Conservation (phyloP, 1,284 basidiomycete species). For the Sutorius eximius region DNA sequence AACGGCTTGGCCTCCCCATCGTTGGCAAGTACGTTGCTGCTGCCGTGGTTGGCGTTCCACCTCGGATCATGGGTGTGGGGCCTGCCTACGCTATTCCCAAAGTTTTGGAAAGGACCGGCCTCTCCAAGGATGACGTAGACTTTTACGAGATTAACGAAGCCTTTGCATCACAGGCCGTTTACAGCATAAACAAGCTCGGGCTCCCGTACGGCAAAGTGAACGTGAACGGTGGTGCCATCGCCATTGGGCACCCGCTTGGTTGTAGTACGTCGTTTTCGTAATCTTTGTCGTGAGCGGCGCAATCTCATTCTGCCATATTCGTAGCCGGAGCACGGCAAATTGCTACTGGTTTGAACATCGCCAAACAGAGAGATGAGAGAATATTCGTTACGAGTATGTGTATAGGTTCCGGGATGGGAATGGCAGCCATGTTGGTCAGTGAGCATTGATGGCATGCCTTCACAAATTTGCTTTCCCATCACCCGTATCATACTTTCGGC, state of each 20-base stretch:
- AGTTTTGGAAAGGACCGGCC: constrained; percentile 71
- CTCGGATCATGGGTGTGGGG: constrained; percentile 88
- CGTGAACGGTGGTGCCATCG: constrained; percentile 86
- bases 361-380: constrained; percentile 73
- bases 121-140: constrained; percentile 79
- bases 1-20: constrained; percentile 88
- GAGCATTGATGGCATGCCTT: constrained; percentile 56
- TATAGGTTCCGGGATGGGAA: constrained; percentile 91
- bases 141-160: constrained; percentile 97
- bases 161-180: constrained; percentile 87
- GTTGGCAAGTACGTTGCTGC: constrained; percentile 89
- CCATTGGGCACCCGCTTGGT: constrained; percentile 83
- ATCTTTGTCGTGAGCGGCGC: background rate
- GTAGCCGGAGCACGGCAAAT: constrained; percentile 85
- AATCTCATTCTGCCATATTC: constrained; percentile 10
- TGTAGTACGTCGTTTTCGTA: constrained; percentile 56
- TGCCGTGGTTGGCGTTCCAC: constrained; percentile 81
- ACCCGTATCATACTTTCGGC: background rate
- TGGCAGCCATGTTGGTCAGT: constrained; percentile 80
- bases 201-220: constrained; percentile 85
- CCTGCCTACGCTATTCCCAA: constrained; percentile 90
- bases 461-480: background rate
- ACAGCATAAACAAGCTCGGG: constrained; percentile 73
- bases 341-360: constrained; percentile 81
- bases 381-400: constrained; percentile 94